Evolutionary conservation across 1,139 yeast species (phyloP), one percentile per base, ranked within the genome.

Genomic region (Groenewaldozyma sp.): DNA sequence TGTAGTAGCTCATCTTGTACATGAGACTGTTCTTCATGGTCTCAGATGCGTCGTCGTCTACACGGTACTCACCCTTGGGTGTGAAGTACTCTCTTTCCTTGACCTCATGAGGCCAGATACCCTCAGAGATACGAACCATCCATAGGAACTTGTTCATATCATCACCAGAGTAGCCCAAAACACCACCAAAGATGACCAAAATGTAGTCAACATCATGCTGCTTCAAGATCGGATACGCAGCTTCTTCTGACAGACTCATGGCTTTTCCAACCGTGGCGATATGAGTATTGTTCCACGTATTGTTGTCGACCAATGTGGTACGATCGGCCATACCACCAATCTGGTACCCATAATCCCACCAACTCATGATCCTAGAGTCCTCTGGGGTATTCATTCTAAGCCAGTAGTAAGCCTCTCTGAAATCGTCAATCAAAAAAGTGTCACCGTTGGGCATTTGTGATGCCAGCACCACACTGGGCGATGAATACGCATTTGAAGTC

Each of bases 331-430:
- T 91, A 46, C 99, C 99, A 53, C 98, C 98, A 56, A 93, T 93
- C 66, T 93, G 99, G 64, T 93, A 93, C 41, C 99, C 99, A 60
- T 93, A 93, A 70, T 93, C 99, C 99, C 99, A 93, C 99, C 99
- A 93, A 5, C 97, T 82, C 82, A 93, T 86, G 48, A 93, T 82
- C 63, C 84, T 87, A 36, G 96, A 82, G 59, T 93, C 98, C 60
- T 88, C 96, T 3, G 84, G 78, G 1, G 98, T 91, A 66, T 93
- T 93, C 95, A 91, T 87, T 58, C 98, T 78, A 53, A 93, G 71
- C 99, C 99, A 93, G 64, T 91, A 91, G 68, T 93, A 93, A 4
- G 98, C 98, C 68, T 93, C 99, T 67, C 99, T 80, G 70, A 81
- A 93, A 62, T 93, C 99, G 62, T 93, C 99, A 58, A 93, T 93